Evolutionary conservation across 768 basidiomycete genomes (phyloP), one percentile per base, ranked within the genome.

Genomic region (Lentinula edodes): DNA sequence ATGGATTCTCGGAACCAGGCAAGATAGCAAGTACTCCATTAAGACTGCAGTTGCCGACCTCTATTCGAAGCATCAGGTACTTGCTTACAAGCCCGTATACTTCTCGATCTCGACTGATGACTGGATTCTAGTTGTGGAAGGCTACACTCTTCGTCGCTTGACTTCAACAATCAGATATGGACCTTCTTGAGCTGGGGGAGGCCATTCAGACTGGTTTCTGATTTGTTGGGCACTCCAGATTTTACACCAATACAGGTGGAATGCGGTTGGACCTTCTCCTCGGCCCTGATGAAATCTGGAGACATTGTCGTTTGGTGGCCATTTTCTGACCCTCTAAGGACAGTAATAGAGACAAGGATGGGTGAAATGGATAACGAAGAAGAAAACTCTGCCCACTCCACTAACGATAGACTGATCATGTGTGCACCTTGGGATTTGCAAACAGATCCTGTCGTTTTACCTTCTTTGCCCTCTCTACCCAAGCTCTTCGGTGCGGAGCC

Each of bases 211-310:
- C 76, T 93, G 42, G 73, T 75, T 1, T 78, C 83, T 15, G 68
- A 76, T 2, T 71, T 83, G 28, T 73, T 87, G 36, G 75, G 73
- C 3, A 69, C 72, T n/a, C 73, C 74, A 2, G 72, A 73, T 39
- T 77, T 72, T 48, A 70, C 67, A 41, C 79, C 80, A 20, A 67
- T 76, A 23, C 90, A 90, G 70, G 80, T 92, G 41, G 88, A 88
- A 69, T 88, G 90, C 66, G 93, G 93, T 46, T 95, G 93, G 93
- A 63, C 68, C 13, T 91, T 89, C 71, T 88, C 88, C n/a, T 82
- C 86, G 10, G 76, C 88, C 35, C 84, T 96, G 66, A 89, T 87
- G 8, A 76, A 79, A 62, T 77, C 80, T n/a, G 90, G 91, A 2
- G 82, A 86, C 52, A 86, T 90, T 48, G 83, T 86, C 63, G 84